A percentile compares a stretch with the other conserved stretches of the same genome.
Conservation (phyloP, 768 basidiomycete genomes). For the Pisolithus orientalis region DNA sequence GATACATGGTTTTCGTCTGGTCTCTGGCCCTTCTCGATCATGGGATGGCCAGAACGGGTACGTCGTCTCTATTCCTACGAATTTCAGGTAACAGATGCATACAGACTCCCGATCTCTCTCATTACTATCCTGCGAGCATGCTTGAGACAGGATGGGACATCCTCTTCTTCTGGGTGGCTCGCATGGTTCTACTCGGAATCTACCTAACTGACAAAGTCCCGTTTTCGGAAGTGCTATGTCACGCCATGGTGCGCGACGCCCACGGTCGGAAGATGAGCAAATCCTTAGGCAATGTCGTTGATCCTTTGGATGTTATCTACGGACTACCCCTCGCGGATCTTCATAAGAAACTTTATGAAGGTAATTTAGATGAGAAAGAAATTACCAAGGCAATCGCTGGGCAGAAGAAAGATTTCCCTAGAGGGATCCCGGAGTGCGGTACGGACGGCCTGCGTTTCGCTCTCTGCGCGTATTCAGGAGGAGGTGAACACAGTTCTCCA, state of each 20-base stretch:
- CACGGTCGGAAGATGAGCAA: slow-evolving; percentile 99
- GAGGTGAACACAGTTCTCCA: slow-evolving; percentile 43
- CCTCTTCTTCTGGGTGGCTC: slow-evolving; percentile 99
- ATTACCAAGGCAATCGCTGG: slow-evolving; percentile 85
- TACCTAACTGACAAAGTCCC: slow-evolving; percentile 87
- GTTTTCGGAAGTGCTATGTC: slow-evolving; percentile 93
- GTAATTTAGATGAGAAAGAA: slow-evolving; percentile 92
- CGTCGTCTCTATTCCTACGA: neutral
- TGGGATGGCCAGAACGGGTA: slow-evolving; percentile 96
- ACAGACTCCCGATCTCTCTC: slow-evolving; percentile 69
- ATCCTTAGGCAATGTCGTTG: slow-evolving; percentile 95
- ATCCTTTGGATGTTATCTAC: slow-evolving; percentile 91
- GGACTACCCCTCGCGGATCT: slow-evolving; percentile 74
- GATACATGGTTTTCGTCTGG: slow-evolving; percentile 99
- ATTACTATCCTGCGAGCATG: slow-evolving; percentile 85
- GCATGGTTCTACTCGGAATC: slow-evolving; percentile 93
- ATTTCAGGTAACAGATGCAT: slow-evolving; percentile 1
- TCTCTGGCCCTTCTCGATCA: slow-evolving; percentile 94
- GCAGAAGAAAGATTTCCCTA: slow-evolving; percentile 99
- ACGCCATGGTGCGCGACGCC: slow-evolving; percentile 98
- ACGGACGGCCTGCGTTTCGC: slow-evolving; percentile 96
- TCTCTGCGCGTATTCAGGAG: slow-evolving; percentile 88
- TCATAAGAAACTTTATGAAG: slow-evolving; percentile 80
- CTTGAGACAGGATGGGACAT: slow-evolving; percentile 99
- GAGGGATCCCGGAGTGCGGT: slow-evolving; percentile 97